Conservation (phyloP, 2,329 filamentous ascomycete species). For the Teratosphaeria nubilosa region DNA sequence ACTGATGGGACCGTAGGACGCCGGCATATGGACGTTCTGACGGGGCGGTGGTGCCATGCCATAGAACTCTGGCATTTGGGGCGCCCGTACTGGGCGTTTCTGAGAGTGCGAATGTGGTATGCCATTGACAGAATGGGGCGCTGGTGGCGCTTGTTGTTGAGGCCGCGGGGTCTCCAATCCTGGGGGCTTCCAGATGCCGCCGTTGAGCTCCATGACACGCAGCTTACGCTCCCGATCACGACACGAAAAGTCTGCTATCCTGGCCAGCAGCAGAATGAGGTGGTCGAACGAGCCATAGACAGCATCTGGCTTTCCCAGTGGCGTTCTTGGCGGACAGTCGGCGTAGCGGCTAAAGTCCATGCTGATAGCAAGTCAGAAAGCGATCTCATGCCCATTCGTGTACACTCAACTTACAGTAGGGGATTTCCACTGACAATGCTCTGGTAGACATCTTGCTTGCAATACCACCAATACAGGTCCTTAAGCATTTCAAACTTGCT, state of each 20-base stretch:
- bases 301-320: slow-evolving; percentile 65
- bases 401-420: slow-evolving; percentile 58
- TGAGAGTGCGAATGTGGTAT: neutral
- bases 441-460: slow-evolving; percentile 87
- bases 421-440: slow-evolving; percentile 77
- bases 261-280: slow-evolving; percentile 68
- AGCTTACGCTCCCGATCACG: slow-evolving; percentile 72
- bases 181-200: slow-evolving; percentile 46
- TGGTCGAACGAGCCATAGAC: slow-evolving; percentile 87
- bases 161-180: slow-evolving; percentile 6
- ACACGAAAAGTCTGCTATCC: slow-evolving; percentile 67
- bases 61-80: slow-evolving; percentile 41
- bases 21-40: slow-evolving; percentile 31
- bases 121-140: slow-evolving; percentile 10
- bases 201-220: slow-evolving; percentile 51
- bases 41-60: slow-evolving; percentile 37
- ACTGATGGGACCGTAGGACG: slow-evolving; percentile 24
- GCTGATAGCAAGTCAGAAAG: slow-evolving; percentile 34
- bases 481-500: slow-evolving; percentile 70
- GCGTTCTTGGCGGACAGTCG: slow-evolving; percentile 78
- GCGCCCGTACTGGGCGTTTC: slow-evolving; percentile 3
- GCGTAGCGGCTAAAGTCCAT: slow-evolving; percentile 73
- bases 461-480: slow-evolving; percentile 93
- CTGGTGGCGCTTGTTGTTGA: slow-evolving; percentile 5
- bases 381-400: neutral